Base-by-base conservation (phyloP, 768 basidiomycete genomes). In the Hydnomerulius pinastri region DNA sequence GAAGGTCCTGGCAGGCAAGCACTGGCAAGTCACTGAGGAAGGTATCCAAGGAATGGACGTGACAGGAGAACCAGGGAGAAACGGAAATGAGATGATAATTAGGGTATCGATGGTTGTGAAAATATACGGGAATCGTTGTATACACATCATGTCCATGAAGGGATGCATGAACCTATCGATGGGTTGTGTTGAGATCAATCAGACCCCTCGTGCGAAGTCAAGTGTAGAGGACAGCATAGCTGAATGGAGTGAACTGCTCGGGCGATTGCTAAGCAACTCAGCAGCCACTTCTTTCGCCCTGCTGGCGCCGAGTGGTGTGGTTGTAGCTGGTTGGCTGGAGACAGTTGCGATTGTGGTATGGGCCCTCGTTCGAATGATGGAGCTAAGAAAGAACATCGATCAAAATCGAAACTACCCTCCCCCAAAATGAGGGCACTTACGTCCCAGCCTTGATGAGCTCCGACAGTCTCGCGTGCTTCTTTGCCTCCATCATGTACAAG, bases 201-300 rank as follows among this genome's bases (percentile, higher is more conserved):
- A 54, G 25, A 40, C 24, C 21, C 42, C 52, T 10, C 37, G 53
- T 15, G 43, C 40, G 6, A 42, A 40, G 2, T 43, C 25, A 29
- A 20, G 29, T 15, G 30, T 5, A 20, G 39, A 1, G 11, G 54
- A 38, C 10, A 48, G 32, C 23, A 50, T 43, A 3, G 32, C 17
- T 2, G 18, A 13, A 9, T 46, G 37, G 0, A 42, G 23, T 4
- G 17, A 12, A 13, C 11, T 4, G 13, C 8, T 43, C 8, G 60
- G 52, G 2, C 36, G 41, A 50, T 44, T 23, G 8, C 17, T 43
- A 46, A 56, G 43, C 38, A 57, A 53, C 37, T 55, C 51, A 1
- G 29, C 23, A 66, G 85, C 60, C 54, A 92, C 87, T 80, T 94
- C 90, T 56, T 83, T 79, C 49, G 79, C 80, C 20, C 89, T 87